phyloP scores from a whole-genome alignment of 805 yeast species.

The Wickerhamiella brachini region DNA sequence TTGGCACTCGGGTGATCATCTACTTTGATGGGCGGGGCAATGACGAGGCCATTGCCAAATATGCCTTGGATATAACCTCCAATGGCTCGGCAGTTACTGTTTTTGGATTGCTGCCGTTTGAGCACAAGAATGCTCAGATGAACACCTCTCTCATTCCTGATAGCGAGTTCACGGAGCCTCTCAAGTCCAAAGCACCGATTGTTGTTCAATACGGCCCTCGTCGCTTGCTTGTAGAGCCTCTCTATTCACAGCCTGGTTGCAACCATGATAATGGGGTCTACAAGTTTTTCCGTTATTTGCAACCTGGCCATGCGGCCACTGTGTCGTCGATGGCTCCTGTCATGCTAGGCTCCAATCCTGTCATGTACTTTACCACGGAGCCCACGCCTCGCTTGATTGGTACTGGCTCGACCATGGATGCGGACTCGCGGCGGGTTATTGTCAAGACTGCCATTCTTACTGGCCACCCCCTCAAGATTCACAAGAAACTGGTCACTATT shows the following conservation, averaged over 20 bases:
- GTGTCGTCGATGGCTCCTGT: conserved; percentile 87
- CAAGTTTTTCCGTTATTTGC: conserved; percentile 72
- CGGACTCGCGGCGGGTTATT: conserved; percentile 70
- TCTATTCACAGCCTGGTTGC: conserved; percentile 60
- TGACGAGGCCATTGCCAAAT: neutral
- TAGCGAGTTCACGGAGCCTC: conserved; percentile 79
- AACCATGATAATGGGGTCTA: conserved; percentile 74
- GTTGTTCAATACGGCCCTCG: conserved; percentile 90
- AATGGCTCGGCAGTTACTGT: conserved; percentile 30
- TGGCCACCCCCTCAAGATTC: conserved; percentile 91
- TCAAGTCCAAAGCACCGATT: conserved; percentile 68
- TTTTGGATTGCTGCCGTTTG: conserved; percentile 70
- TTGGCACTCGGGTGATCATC: conserved; percentile 55
- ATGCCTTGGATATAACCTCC: neutral
- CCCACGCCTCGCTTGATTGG: conserved; percentile 48
- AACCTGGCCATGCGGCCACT: conserved; percentile 56
- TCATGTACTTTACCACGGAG: conserved; percentile 23
- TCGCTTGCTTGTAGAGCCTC: conserved; percentile 67
- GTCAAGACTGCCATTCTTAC: conserved; percentile 84
- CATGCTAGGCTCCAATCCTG: conserved; percentile 50
- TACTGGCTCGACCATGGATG: conserved; percentile 76
- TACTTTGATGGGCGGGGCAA: conserved; percentile 26
- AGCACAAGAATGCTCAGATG: conserved; percentile 71
- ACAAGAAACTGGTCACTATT: conserved; percentile 78
- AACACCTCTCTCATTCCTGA: conserved; percentile 74